Conservation (phyloP, 164 flowering plant species). For the Vitis labrusca region DNA sequence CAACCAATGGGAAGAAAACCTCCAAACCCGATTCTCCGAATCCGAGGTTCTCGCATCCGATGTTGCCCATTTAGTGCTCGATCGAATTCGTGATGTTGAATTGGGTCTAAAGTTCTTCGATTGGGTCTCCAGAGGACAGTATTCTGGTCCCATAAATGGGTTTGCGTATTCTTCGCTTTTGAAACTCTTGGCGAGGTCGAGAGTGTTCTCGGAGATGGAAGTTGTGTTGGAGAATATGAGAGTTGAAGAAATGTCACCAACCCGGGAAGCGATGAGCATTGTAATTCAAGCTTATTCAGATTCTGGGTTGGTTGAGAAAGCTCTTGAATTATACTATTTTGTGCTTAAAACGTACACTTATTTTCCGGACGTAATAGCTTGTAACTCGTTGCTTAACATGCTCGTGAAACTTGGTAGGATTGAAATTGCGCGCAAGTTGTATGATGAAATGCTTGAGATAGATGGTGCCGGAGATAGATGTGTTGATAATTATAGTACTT, state of each 20-base stretch:
- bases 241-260: constrained; percentile 36
- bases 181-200: constrained; percentile 54
- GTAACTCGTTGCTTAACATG: constrained; percentile 59
- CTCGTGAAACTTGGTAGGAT: constrained; percentile 33
- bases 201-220: constrained; percentile 48
- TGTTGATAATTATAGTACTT: constrained; percentile 59
- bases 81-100: constrained; percentile 39
- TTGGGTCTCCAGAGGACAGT: constrained; percentile 34
- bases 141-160: constrained; percentile 37
- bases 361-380: constrained; percentile 55
- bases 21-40: constrained; percentile 31
- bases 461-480: constrained; percentile 24
- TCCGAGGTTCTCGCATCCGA: constrained; percentile 36
- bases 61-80: constrained; percentile 59
- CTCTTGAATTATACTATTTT: constrained; percentile 42
- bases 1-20: constrained; percentile 31
- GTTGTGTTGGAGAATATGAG: constrained; percentile 36
- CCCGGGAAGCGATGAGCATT: constrained; percentile 42
- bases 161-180: constrained; percentile 60
- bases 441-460: constrained; percentile 60
- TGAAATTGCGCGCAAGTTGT: constrained; percentile 42
- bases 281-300: constrained; percentile 51
- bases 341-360: constrained; percentile 16
- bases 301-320: constrained; percentile 52
- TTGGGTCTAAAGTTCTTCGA: constrained; percentile 61